Evolutionary conservation across 1,284 basidiomycete species (phyloP).

Genomic region (Puccinia sorghi): DNA sequence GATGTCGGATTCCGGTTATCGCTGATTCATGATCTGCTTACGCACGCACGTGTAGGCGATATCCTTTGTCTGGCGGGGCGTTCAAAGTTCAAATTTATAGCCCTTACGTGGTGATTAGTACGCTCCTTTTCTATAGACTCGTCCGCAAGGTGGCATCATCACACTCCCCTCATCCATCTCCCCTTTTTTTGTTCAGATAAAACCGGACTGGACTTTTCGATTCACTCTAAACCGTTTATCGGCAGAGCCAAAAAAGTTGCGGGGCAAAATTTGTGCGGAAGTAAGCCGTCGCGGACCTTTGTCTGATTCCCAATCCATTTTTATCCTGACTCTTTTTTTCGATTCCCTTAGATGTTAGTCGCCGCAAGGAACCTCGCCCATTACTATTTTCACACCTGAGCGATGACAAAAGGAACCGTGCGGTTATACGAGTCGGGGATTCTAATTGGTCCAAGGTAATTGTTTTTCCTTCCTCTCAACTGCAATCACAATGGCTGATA

Average conservation of each 20-base stretch:
- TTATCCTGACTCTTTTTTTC: background rate
- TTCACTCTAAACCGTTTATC: slow-evolving; percentile 74
- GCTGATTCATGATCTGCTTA: background rate
- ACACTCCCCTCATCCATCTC: background rate
- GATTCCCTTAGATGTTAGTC: slow-evolving; percentile 60
- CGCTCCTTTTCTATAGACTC: background rate
- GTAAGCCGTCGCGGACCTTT: slow-evolving; percentile 53
- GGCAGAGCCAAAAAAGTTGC: slow-evolving; percentile 78
- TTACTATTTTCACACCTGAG: slow-evolving; percentile 79
- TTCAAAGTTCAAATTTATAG: slow-evolving; percentile 96
- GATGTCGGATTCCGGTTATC: slow-evolving; percentile 62
- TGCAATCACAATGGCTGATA: slow-evolving; percentile 16
- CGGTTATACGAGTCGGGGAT: slow-evolving; percentile 78
- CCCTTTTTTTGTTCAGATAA: slow-evolving; percentile 64
- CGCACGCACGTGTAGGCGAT: slow-evolving; percentile 57
- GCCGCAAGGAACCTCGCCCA: slow-evolving; percentile 56
- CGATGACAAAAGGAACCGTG: slow-evolving; percentile 76
- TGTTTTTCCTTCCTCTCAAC: slow-evolving; percentile 42
- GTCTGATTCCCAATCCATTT: slow-evolving; percentile 27
- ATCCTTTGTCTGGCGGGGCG: slow-evolving; percentile 91
- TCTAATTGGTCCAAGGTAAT: slow-evolving; percentile 86
- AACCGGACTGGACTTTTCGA: slow-evolving; percentile 78
- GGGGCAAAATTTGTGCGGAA: slow-evolving; percentile 65
- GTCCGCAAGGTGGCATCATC: background rate
- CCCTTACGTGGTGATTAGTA: slow-evolving; percentile 81